These are phyloP conservation scores for Sabuloglossum arenarium DNA, from an alignment of 495 filamentous ascomycete species.

Conservation along the genomic window DNA sequence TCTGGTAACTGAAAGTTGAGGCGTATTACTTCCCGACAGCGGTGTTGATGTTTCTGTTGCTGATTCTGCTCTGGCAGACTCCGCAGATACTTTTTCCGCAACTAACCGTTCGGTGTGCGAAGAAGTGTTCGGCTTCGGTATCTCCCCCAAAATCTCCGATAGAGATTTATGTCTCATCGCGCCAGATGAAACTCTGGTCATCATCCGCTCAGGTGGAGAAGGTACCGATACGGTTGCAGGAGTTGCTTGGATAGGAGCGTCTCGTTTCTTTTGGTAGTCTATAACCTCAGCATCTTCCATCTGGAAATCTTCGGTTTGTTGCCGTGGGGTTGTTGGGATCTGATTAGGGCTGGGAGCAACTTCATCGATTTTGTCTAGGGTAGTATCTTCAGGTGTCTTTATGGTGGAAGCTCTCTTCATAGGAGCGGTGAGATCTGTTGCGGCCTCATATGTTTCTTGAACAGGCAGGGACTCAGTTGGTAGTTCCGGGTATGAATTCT, in stretches of 20 bases:
- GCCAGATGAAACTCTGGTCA: slow-evolving; percentile 41
- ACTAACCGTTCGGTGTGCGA: slow-evolving; percentile 11
- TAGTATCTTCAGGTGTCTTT: neutral
- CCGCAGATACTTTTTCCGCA: neutral
- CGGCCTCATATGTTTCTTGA: neutral
- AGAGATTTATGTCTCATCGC: slow-evolving; percentile 52
- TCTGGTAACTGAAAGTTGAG: slow-evolving; percentile 23
- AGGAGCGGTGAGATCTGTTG: neutral
- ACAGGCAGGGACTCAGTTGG: neutral
- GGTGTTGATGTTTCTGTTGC: slow-evolving; percentile 21
- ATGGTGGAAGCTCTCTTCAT: neutral
- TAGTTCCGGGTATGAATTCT: neutral
- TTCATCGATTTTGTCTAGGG: neutral
- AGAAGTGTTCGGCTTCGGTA: slow-evolving; percentile 23
- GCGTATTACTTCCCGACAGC: slow-evolving; percentile 15
- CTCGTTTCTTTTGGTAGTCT: neutral
- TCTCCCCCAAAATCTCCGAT: slow-evolving; percentile 48
- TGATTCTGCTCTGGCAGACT: slow-evolving; percentile 14
- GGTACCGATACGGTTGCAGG: neutral
- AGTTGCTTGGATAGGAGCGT: neutral
- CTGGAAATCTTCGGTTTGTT: slow-evolving; percentile 6
- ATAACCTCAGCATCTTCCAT: slow-evolving; percentile 9
- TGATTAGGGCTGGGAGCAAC: neutral
- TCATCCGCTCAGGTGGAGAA: slow-evolving; percentile 31
- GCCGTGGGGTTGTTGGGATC: neutral